Conservation (phyloP, 441 rosid genomes). For the Erodium texanum region DNA sequence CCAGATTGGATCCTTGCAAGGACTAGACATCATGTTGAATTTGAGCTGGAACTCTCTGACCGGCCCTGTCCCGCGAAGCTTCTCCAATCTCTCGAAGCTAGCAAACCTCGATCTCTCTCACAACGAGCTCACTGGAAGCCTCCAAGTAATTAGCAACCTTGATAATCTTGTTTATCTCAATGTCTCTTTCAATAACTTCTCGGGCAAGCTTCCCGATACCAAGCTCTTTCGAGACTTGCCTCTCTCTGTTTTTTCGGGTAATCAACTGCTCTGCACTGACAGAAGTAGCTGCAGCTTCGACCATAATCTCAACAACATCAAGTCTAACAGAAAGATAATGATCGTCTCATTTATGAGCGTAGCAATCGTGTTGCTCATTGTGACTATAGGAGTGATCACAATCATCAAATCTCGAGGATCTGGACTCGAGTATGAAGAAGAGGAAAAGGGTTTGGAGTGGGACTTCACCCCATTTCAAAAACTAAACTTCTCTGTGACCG, state of each 20-base stretch:
- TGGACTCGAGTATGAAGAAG: slow-evolving; percentile 19
- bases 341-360: slow-evolving; percentile 35
- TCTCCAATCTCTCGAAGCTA: slow-evolving; percentile 48
- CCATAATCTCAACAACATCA: slow-evolving; percentile 18
- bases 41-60: slow-evolving; percentile 51
- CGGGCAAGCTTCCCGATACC: slow-evolving; percentile 50
- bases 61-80: slow-evolving; percentile 50
- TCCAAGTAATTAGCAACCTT: slow-evolving; percentile 33
- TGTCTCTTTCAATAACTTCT: slow-evolving; percentile 48
- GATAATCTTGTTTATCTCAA: slow-evolving; percentile 55
- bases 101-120: slow-evolving; percentile 57
- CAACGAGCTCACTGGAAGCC: slow-evolving; percentile 51
- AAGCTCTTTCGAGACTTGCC: slow-evolving; percentile 52
- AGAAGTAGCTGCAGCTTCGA: slow-evolving; percentile 24
- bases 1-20: slow-evolving; percentile 46
- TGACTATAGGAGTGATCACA: slow-evolving; percentile 27
- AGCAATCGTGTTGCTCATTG: slow-evolving; percentile 24
- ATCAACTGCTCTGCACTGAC: slow-evolving; percentile 41
- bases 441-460: slow-evolving; percentile 30
- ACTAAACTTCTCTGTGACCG: slow-evolving; percentile 41
- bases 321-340: slow-evolving; percentile 31
- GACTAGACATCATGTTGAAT: slow-evolving; percentile 51
- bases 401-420: slow-evolving; percentile 30
- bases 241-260: slow-evolving; percentile 36
- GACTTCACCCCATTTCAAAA: slow-evolving; percentile 46